phyloP scores from a whole-genome alignment of 2,329 filamentous ascomycete genomes.

The Delphinella strobiligena region DNA sequence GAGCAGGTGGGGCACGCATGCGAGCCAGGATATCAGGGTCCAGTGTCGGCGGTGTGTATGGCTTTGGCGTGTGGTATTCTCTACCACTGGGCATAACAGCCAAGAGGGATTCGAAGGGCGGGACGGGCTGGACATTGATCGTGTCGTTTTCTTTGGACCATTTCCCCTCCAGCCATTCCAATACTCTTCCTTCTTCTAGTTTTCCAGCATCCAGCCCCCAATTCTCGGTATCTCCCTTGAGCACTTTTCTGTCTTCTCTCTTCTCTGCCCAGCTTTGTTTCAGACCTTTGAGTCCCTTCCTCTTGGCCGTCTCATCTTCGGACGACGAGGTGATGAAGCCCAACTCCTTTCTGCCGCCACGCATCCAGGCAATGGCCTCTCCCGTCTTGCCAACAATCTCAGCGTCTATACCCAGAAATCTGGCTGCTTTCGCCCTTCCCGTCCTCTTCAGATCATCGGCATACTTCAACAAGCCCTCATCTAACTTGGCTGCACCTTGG shows the following conservation, averaged over 20 bases:
- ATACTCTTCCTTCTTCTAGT: constrained; percentile 70
- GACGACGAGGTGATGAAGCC: constrained; percentile 42
- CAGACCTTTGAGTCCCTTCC: constrained; percentile 48
- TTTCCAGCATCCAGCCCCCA: constrained; percentile 80
- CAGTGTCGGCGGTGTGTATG: constrained; percentile 54
- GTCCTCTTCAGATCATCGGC: constrained; percentile 62
- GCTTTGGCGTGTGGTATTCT: constrained; percentile 65
- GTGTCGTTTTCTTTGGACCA: constrained; percentile 92
- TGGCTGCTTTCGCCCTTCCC: constrained; percentile 70
- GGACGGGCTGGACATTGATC: constrained; percentile 69
- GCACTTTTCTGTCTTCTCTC: constrained; percentile 66
- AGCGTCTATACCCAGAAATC: constrained; percentile 83
- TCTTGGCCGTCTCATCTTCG: constrained; percentile 29
- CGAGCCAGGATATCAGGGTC: constrained; percentile 49
- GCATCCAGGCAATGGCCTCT: constrained; percentile 75
- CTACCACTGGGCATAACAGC: constrained; percentile 76
- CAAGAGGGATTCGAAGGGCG: constrained; percentile 57
- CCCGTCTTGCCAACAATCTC: constrained; percentile 73
- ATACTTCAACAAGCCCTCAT: constrained; percentile 58
- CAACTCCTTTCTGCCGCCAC: constrained; percentile 63
- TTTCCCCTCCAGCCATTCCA: constrained; percentile 77
- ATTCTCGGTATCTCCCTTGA: constrained; percentile 44
- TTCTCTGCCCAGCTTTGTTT: constrained; percentile 67
- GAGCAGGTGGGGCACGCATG: constrained; percentile 46
- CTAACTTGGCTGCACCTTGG: constrained; percentile 38